Percentiles rank a stretch among this genome's conserved stretches.
Conservation (phyloP, 495 filamentous ascomycete genomes). For the Neurospora sp. region DNA sequence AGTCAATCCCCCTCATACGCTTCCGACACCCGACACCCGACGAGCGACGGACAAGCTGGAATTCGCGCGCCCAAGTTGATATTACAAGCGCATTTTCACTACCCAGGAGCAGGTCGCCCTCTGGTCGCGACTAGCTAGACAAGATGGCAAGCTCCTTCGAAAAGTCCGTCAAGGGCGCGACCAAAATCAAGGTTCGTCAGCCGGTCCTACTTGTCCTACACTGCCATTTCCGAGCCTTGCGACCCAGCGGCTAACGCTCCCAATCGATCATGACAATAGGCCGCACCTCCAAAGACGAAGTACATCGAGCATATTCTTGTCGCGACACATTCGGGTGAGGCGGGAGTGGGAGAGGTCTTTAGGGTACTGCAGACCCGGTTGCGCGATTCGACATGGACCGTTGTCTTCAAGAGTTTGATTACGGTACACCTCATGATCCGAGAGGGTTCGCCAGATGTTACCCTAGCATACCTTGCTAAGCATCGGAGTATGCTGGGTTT, state of each 20-base stretch:
- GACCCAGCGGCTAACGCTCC: slow-evolving; percentile 3
- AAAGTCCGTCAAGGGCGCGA: slow-evolving; percentile 89
- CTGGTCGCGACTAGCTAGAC: slow-evolving; percentile 9
- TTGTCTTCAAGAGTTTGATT: slow-evolving; percentile 91
- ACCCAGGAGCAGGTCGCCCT: background rate
- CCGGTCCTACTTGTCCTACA: background rate
- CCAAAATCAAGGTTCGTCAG: slow-evolving; percentile 75
- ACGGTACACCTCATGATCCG: slow-evolving; percentile 95
- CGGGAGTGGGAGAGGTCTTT: slow-evolving; percentile 93
- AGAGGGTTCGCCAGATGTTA: slow-evolving; percentile 84
- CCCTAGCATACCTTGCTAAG: slow-evolving; percentile 73
- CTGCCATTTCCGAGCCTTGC: background rate
- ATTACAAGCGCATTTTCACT: background rate
- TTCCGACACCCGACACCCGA: background rate
- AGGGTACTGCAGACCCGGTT: slow-evolving; percentile 78
- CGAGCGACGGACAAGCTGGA: background rate
- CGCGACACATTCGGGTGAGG: slow-evolving; percentile 90
- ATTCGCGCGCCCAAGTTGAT: background rate
- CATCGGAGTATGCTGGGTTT: slow-evolving; percentile 78
- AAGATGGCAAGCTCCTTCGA: slow-evolving; percentile 74
- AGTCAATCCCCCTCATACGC: background rate
- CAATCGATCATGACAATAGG: slow-evolving; percentile 35
- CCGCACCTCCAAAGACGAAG: slow-evolving; percentile 95
- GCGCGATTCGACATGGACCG: slow-evolving; percentile 94
- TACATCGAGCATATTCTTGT: slow-evolving; percentile 98